Conservation (phyloP, 2,329 filamentous ascomycete genomes). For the Rasamsonia emersonii region DNA sequence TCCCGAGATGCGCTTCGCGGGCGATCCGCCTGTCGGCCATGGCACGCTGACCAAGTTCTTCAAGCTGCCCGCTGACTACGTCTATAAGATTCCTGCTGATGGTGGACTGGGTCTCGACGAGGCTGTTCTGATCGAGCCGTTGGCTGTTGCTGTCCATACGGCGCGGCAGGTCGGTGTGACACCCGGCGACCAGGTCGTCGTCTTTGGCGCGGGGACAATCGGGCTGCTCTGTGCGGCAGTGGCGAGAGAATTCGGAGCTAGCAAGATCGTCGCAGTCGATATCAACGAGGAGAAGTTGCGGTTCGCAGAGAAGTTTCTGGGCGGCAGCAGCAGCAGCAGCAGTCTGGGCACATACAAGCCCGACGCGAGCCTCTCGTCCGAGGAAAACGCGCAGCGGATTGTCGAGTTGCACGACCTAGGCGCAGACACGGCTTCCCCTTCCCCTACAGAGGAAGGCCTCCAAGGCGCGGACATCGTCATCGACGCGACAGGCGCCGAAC, state of each 20-base stretch:
- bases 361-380: constrained; percentile 1
- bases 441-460: constrained; percentile 7
- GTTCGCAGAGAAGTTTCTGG: constrained; percentile 31
- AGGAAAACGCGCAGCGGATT: constrained; percentile 15
- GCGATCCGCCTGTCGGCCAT: constrained; percentile 27
- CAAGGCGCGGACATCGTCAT: constrained; percentile 30
- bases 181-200: constrained; percentile 38
- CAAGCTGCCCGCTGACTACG: constrained; percentile 29
- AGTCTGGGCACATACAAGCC: too few relatives aligned
- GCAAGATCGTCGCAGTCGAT: constrained; percentile 52
- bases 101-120: constrained; percentile 36
- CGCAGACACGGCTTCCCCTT: too few relatives aligned
- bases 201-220: constrained; percentile 57
- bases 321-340: neutral
- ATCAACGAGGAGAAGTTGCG: constrained; percentile 51
- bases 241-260: constrained; percentile 53
- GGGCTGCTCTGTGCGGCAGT: constrained; percentile 56
- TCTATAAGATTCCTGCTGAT: constrained; percentile 28
- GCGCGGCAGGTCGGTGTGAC: constrained; percentile 31
- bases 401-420: too few relatives aligned
- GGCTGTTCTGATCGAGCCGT: constrained; percentile 40
- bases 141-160: constrained; percentile 40
- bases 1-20: constrained; percentile 31
- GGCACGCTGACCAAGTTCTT: constrained; percentile 33
- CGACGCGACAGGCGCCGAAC: constrained; percentile 32